Evolutionary conservation across 202 grass and related monocot genomes (phyloP).

Genomic region (Carex arenaria): DNA sequence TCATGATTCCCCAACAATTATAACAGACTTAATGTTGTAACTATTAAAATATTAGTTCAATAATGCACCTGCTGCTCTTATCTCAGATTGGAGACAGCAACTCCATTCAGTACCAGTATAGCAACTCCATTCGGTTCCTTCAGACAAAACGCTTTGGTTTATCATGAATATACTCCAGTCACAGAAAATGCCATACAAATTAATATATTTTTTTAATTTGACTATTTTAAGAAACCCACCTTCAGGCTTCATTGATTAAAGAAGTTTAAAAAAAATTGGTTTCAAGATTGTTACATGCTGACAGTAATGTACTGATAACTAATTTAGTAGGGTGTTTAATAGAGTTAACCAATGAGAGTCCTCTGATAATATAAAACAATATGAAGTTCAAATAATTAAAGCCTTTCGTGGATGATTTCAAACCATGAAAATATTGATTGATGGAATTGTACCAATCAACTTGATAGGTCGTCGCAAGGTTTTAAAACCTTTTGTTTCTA

Average conservation of each 20-base stretch:
- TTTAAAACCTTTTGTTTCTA: neutral
- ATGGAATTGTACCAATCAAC: neutral
- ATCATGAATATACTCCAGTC: neutral
- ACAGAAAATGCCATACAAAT: neutral
- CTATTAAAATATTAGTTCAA: neutral
- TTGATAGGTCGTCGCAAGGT: neutral
- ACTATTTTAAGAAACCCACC: neutral
- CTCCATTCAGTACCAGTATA: neutral
- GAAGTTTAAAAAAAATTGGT: neutral
- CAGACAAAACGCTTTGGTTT: neutral
- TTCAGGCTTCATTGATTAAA: neutral
- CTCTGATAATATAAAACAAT: neutral
- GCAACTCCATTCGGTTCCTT: too few species aligned
- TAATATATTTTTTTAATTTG: neutral
- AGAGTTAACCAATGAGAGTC: neutral
- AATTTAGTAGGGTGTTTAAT: neutral
- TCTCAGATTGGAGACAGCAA: neutral
- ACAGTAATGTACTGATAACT: neutral
- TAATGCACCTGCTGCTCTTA: neutral
- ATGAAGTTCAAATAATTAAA: neutral
- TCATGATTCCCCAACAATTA: too few species aligned
- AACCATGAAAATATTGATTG: constrained; percentile 3
- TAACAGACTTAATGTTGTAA: neutral
- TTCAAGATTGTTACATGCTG: neutral
- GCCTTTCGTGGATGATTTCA: neutral